Conservation (phyloP, 2,329 filamentous ascomycete genomes). For the Mollisia scopiformis region DNA sequence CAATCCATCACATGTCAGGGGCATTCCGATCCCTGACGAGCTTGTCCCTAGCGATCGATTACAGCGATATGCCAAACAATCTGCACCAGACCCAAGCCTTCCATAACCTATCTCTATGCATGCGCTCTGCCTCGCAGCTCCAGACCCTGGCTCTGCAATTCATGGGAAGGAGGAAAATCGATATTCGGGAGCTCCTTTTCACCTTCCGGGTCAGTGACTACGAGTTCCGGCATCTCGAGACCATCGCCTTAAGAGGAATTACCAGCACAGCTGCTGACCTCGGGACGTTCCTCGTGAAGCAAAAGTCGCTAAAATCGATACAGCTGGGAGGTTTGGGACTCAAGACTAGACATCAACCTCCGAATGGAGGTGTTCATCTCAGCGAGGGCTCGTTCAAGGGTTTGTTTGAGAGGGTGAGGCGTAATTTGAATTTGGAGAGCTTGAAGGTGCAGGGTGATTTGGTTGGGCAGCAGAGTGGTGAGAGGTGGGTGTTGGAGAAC, state of each 20-base stretch:
- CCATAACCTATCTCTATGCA: conserved; percentile 20
- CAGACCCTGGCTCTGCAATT: conserved; percentile 23
- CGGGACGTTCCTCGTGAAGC: conserved; percentile 44
- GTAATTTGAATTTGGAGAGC: conserved; percentile 43
- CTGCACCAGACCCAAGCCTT: conserved; percentile 19
- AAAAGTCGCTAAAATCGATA: conserved; percentile 45
- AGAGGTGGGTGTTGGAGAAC: conserved; percentile 22
- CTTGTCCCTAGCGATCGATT: conserved; percentile 27
- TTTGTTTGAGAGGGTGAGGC: conserved; percentile 45
- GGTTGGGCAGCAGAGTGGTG: conserved; percentile 18
- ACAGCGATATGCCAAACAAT: conserved; percentile 24
- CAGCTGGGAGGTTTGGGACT: conserved; percentile 49
- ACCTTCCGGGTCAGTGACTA: conserved; percentile 33
- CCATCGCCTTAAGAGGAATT: conserved; percentile 47
- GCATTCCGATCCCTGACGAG: conserved; percentile 22
- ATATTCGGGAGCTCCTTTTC: conserved; percentile 21
- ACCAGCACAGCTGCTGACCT: conserved; percentile 48
- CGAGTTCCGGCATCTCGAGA: conserved; percentile 42
- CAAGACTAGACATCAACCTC: conserved; percentile 42
- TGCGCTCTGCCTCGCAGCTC: conserved; percentile 20
- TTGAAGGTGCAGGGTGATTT: conserved; percentile 49
- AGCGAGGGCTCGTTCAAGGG: conserved; percentile 48
- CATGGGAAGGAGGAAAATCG: conserved; percentile 21
- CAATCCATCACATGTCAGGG: conserved; percentile 18
- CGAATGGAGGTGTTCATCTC: conserved; percentile 48